These are phyloP conservation scores for Laguncularia racemosa DNA, from an alignment of 345 rosid species.

Conservation along the genomic window DNA sequence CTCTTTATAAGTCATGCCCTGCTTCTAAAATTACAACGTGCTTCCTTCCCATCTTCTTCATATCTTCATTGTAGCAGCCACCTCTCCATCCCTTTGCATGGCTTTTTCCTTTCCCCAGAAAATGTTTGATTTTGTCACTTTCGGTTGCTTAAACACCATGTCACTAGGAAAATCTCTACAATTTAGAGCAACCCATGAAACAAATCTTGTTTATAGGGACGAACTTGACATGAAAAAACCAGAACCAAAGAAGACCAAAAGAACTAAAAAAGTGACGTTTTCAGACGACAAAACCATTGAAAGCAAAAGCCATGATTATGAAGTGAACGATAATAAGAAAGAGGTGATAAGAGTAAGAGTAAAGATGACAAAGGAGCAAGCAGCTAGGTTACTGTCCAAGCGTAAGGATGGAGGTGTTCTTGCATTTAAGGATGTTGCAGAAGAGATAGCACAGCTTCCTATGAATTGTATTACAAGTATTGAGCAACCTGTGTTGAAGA, in stretches of 20 bases:
- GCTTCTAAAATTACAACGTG: too few species aligned
- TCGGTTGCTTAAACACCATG: not conserved
- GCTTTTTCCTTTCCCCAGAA: slow-evolving; percentile 4
- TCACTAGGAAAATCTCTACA: not conserved
- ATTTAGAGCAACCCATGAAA: not conserved
- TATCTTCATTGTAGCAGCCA: too few species aligned
- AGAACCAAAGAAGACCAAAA: slow-evolving; percentile 5
- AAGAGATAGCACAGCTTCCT: slow-evolving; percentile 38
- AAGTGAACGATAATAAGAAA: slow-evolving; percentile 7
- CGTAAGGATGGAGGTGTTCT: slow-evolving; percentile 45
- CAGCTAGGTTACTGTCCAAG: slow-evolving; percentile 34
- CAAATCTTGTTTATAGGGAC: slow-evolving; percentile 23
- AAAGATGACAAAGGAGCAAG: slow-evolving; percentile 62
- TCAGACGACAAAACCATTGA: not conserved
- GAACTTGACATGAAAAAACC: slow-evolving; percentile 13
- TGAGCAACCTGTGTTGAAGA: slow-evolving; percentile 5
- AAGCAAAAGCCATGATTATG: slow-evolving; percentile 6
- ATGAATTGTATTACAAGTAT: slow-evolving; percentile 22
- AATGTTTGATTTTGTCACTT: too few species aligned
- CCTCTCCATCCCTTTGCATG: not conserved
- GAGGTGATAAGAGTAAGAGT: slow-evolving; percentile 42
- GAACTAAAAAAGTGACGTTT: slow-evolving; percentile 4
- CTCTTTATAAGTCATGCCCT: not conserved
- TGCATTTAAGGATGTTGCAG: slow-evolving; percentile 38
- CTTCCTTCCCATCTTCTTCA: too few species aligned